phyloP scores from a whole-genome alignment of 306 rosid genomes.

The Dryas drummondii region DNA sequence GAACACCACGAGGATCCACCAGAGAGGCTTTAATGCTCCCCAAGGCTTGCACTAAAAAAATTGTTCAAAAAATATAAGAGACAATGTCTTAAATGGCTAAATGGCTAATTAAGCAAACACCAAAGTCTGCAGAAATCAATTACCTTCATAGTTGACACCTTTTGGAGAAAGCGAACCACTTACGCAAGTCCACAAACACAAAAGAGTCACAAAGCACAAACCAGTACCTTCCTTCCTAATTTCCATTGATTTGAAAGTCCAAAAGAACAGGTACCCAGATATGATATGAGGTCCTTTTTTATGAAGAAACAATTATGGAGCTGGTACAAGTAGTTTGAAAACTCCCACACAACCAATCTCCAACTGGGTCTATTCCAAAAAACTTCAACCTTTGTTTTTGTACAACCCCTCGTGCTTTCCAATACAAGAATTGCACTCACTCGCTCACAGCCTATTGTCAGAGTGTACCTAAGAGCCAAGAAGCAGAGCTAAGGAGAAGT shows the following conservation, averaged over 20 bases:
- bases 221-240: constrained; percentile 25
- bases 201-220: constrained; percentile 39
- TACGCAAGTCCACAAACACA: constrained; percentile 50
- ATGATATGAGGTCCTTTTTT: constrained; percentile 26
- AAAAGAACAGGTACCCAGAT: constrained; percentile 20
- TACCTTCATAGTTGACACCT: constrained; percentile 96
- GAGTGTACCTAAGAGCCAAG: constrained; percentile 32
- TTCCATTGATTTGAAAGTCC: constrained; percentile 47
- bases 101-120: neutral
- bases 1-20: constrained; percentile 59
- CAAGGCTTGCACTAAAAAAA: constrained; percentile 68
- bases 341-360: constrained; percentile 40
- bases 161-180: constrained; percentile 60
- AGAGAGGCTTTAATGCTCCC: constrained; percentile 50
- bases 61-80: neutral
- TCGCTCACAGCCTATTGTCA: constrained; percentile 39
- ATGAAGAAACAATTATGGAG: constrained; percentile 29
- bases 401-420: constrained; percentile 26
- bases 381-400: constrained; percentile 23
- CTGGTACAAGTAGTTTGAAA: constrained; percentile 39
- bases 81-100: neutral
- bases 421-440: constrained; percentile 48
- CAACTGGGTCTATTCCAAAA: constrained; percentile 31
- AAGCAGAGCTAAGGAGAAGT: constrained; percentile 38
- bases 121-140: constrained; percentile 15